Evolutionary conservation across 2,329 filamentous ascomycete genomes (phyloP), one percentile per base, ranked within the genome.

Genomic region (Fusarium albidum): DNA sequence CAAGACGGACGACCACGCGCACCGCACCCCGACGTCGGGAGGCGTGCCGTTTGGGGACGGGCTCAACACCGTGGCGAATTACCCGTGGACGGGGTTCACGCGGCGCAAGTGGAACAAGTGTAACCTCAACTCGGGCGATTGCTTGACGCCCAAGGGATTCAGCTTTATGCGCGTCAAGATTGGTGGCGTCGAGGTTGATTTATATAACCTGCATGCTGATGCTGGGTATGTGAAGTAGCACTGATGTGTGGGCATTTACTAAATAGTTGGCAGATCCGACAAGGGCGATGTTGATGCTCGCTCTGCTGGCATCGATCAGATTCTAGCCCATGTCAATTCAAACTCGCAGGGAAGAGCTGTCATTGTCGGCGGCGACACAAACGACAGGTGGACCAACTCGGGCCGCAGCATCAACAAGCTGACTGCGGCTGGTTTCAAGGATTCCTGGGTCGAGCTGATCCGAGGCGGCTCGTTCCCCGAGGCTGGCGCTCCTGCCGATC

Each of bases 71-170:
- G 68, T 89, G 35, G 77, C 85, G 56, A 85, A 83, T 64, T 84
- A 78, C 59, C 66, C 79, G 56, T 89, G 80, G 77, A 69, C 81
- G 55, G 37, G 40, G 2, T 83, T 84, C 59, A 71, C 75, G 35
- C 81, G 86, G 12, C 72, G 79, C 41, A 84, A 85, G 64, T 90
- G 87, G 85, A 69, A 76, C 18, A 74, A 68, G 3, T 88, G 86
- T 71, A 83, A 81, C 52, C 69, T 83, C 64, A 78, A 78, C 29
- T 83, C 81, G 1, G 78, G 77, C 1, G 87, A 90, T 68, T 89
- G 87, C 67, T 72, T 89, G 57, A 89, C 86, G 1, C 87, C 85
- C 17, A 90, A 90, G 70, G 87, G 87, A 12, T 89, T 88, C 69
- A 88, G 85, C 1, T 84, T 85, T 40, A 88, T 89, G 85, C 80